Base-by-base conservation (phyloP, 768 basidiomycete genomes). In the Termitomyces sp. region DNA sequence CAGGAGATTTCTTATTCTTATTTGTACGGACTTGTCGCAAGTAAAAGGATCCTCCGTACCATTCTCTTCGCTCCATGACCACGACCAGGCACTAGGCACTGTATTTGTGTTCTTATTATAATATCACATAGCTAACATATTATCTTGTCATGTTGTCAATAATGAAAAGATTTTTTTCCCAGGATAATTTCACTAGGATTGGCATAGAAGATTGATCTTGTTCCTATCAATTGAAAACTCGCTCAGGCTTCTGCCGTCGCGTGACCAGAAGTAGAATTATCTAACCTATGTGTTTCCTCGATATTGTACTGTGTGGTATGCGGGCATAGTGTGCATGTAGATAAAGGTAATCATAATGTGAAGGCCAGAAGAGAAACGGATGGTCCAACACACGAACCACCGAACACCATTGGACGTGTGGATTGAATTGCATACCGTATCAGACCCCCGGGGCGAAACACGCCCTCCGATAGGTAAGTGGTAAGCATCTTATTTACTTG, bases 401-500 rank as follows among this genome's bases (percentile, higher is more conserved):
- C 12, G 6, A 15, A 54, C 52, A 39, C 54, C 45, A 38, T 45
- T 59, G 24, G 45, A 55, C 53, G 18, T 36, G 28, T 22, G 18
- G 59, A 54, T 38, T 45, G 42, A 18, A 52, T 32, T 45, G 32
- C 9, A 38, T 53, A 53, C 20, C 42, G 35, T 53, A 13, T 40
- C 12, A 9, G 13, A 24, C 22, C 28, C 20, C 24, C 12, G n/a
- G 39, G 40, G 15, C 7, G 24, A 48, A 22, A 57, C 28, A 24
- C 16, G 11, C 20, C 13, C 32, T 40, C 40, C 33, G 28, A 50
- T 40, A 33, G 11, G 35, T 13, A 36, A 52, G 13, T 22, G 2
- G 15, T 22, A 22, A n/a, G 33, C 32, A 50, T 35, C 28, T 42
- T 4, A 32, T 28, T 66, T 78, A 87, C 70, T 82, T 82, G 67